A percentile compares a stretch with the other conserved stretches of the same genome.
phyloP scores from a whole-genome alignment of 2,329 filamentous ascomycete genomes.

The Alternaria rosae region DNA sequence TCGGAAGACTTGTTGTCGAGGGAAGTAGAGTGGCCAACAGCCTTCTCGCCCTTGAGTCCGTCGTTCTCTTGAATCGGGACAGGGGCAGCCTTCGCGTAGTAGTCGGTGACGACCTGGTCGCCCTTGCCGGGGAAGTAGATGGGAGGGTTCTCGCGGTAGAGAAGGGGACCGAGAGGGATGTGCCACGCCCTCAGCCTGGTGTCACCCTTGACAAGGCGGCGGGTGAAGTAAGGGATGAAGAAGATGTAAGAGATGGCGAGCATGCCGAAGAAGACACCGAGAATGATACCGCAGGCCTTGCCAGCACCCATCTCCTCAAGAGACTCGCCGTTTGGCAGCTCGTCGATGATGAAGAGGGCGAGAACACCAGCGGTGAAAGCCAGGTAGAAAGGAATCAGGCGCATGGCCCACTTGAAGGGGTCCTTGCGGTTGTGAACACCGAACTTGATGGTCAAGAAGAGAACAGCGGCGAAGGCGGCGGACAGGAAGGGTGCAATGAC shows the following conservation, averaged over 20 bases:
- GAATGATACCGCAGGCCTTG: conserved; percentile 37
- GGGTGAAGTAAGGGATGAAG: conserved; percentile 40
- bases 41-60: conserved; percentile 17
- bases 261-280: conserved; percentile 37
- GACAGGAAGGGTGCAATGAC: conserved; percentile 60
- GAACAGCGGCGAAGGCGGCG: conserved; percentile 57
- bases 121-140: conserved; percentile 53
- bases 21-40: background rate
- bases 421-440: conserved; percentile 59
- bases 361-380: conserved; percentile 58
- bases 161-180: conserved; percentile 49
- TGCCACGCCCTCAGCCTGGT: conserved; percentile 36
- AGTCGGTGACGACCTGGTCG: conserved; percentile 50
- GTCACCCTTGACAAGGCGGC: conserved; percentile 37
- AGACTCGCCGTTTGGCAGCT: conserved; percentile 48
- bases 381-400: conserved; percentile 59
- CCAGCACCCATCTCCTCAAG: conserved; percentile 41
- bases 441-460: conserved; percentile 61
- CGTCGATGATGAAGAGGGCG: conserved; percentile 66
- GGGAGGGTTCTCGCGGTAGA: conserved; percentile 51
- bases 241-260: conserved; percentile 35
- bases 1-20: conserved; percentile 7
- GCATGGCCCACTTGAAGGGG: conserved; percentile 59
- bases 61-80: conserved; percentile 7
- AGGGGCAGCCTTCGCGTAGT: conserved; percentile 48